These are phyloP conservation scores for Fusarium ramigenum DNA, from an alignment of 2,329 filamentous ascomycete species.

Conservation along the genomic window DNA sequence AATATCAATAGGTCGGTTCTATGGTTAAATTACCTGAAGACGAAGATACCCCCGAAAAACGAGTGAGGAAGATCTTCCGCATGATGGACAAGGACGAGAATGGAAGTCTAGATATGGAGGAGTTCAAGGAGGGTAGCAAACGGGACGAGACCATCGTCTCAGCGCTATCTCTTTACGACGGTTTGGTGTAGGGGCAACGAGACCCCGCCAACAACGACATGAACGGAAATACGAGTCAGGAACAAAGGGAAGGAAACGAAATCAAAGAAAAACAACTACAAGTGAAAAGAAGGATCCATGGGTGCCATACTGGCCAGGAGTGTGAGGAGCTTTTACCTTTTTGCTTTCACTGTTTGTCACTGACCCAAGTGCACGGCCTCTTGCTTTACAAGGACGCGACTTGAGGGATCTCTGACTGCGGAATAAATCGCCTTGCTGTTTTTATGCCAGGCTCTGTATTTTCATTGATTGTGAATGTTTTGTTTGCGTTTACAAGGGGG, in stretches of 20 bases:
- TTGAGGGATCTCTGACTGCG: conserved; percentile 38
- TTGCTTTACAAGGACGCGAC: conserved; percentile 28
- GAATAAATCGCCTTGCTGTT: conserved; percentile 34
- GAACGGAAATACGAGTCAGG: conserved; percentile 2
- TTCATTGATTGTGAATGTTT: background rate
- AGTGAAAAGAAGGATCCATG: conserved; percentile 33
- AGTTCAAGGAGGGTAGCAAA: conserved; percentile 99
- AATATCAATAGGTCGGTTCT: conserved; percentile 78
- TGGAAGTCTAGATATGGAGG: conserved; percentile 93
- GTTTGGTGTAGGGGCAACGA: conserved; percentile 72
- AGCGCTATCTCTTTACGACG: conserved; percentile 94
- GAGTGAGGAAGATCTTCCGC: conserved; percentile 96
- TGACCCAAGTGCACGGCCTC: conserved; percentile 21
- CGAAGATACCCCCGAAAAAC: conserved; percentile 98
- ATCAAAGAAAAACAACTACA: conserved; percentile 24
- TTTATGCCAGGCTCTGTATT: background rate
- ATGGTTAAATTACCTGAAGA: conserved; percentile 99
- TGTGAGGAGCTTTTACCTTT: conserved; percentile 43
- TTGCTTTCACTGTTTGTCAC: conserved; percentile 37
- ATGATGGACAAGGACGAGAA: conserved; percentile 99
- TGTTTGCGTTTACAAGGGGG: background rate
- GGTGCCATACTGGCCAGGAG: conserved; percentile 37
- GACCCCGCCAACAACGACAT: background rate
- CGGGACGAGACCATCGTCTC: conserved; percentile 99
- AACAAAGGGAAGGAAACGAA: background rate